Evolutionary conservation across 2,329 filamentous ascomycete genomes (phyloP).

Genomic region (Alternaria ethzedia): DNA sequence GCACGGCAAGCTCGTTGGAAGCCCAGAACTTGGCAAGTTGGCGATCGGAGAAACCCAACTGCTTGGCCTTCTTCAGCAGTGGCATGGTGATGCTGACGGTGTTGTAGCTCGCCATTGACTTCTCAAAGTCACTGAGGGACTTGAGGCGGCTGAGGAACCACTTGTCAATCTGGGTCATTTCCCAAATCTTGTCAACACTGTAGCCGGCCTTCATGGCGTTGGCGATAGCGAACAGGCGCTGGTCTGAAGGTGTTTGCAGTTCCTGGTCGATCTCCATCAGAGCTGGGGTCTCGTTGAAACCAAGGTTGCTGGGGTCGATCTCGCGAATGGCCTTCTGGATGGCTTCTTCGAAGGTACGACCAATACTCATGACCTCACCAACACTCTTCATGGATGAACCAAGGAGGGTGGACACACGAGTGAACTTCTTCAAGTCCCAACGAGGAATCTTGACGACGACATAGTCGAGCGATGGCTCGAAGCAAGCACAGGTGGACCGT

Average conservation of each 20-base stretch:
- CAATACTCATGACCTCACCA: conserved; percentile 98
- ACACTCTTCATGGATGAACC: conserved; percentile 99
- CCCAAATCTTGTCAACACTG: conserved; percentile 95
- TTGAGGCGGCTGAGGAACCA: conserved; percentile 97
- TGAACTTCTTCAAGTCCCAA: conserved; percentile 99
- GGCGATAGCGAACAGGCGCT: conserved; percentile 95
- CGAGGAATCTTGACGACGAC: conserved; percentile 98
- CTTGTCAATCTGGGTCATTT: conserved; percentile 97
- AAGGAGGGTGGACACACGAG: conserved; percentile 90
- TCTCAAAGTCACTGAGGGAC: conserved; percentile 86
- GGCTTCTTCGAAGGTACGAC: conserved; percentile 94
- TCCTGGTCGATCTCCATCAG: conserved; percentile 96
- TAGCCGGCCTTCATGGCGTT: conserved; percentile 97
- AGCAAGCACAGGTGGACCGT: conserved; percentile 94
- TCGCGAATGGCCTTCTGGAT: conserved; percentile 97
- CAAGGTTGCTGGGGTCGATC: conserved; percentile 93
- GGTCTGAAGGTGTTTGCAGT: conserved; percentile 95
- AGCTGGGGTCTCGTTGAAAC: conserved; percentile 83
- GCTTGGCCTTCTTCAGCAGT: conserved; percentile 83
- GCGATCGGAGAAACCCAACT: conserved; percentile 91
- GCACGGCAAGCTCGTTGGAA: conserved; percentile 90
- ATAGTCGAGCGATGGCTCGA: conserved; percentile 97
- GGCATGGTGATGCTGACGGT: conserved; percentile 69
- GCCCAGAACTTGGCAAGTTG: conserved; percentile 94
- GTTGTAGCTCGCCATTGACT: conserved; percentile 73